Percentiles rank a stretch among this genome's conserved stretches.
These are phyloP conservation scores for Orbilia oligospora DNA, from an alignment of 2,329 filamentous ascomycete genomes.

Conservation along the genomic window DNA sequence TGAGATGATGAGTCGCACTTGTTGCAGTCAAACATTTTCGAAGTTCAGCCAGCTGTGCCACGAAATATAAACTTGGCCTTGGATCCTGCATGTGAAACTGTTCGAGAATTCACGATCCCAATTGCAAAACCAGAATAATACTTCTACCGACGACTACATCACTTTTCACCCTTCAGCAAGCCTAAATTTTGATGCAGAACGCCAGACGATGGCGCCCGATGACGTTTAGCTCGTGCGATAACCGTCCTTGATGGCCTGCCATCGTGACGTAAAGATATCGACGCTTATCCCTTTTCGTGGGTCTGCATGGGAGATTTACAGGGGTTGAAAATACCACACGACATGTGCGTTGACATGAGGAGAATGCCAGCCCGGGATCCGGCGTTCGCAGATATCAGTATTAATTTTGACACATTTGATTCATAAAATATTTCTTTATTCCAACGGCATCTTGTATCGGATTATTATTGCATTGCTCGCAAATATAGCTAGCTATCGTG, in stretches of 20 bases:
- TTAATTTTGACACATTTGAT: too few relatives aligned
- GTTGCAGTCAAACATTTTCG: slow-evolving; percentile 18
- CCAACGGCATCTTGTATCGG: too few relatives aligned
- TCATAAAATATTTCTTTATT: too few relatives aligned
- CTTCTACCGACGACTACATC: not conserved
- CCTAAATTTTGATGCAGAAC: not conserved
- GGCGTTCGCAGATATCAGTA: slow-evolving; percentile 2
- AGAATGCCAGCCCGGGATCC: not conserved
- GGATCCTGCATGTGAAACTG: slow-evolving; percentile 30
- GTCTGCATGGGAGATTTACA: slow-evolving; percentile 2
- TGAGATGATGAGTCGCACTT: slow-evolving; percentile 28
- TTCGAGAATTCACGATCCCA: not conserved
- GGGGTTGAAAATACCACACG: slow-evolving; percentile 20
- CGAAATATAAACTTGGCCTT: not conserved
- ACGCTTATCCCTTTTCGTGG: slow-evolving; percentile 17
- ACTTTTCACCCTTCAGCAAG: not conserved
- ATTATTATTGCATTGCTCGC: too few relatives aligned
- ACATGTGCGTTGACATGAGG: slow-evolving; percentile 8
- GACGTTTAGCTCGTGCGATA: slow-evolving; percentile 54
- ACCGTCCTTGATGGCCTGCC: slow-evolving; percentile 34
- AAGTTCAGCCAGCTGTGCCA: slow-evolving; percentile 19
- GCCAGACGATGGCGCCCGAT: slow-evolving; percentile 38
- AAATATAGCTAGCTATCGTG: too few relatives aligned
- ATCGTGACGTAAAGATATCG: slow-evolving; percentile 51
- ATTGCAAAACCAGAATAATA: not conserved